Percentiles rank a stretch among this genome's conserved stretches.
Conservation (phyloP, 2,329 filamentous ascomycete species). For the Tolypocladium amazonense region DNA sequence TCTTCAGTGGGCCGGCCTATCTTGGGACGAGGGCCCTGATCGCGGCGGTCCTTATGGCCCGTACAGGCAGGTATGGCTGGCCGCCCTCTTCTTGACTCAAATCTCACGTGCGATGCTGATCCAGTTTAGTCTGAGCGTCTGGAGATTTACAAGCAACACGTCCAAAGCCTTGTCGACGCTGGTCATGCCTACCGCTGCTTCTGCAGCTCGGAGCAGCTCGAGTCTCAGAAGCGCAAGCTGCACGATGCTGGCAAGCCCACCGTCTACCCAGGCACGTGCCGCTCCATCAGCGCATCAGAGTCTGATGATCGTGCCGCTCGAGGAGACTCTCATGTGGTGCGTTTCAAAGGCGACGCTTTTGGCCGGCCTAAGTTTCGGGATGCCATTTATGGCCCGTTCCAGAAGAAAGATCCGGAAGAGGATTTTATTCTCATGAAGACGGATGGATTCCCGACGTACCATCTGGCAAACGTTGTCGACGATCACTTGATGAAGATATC, state of each 20-base stretch:
- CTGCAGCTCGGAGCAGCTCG: constrained; percentile 63
- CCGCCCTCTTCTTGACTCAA: not conserved
- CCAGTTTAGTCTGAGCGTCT: constrained; percentile 63
- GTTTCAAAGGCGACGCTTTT: constrained; percentile 52
- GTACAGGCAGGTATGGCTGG: constrained; percentile 60
- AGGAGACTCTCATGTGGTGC: constrained; percentile 65
- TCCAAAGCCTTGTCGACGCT: constrained; percentile 54
- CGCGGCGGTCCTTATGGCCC: constrained; percentile 74
- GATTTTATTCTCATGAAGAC: constrained; percentile 87
- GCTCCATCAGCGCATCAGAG: constrained; percentile 52
- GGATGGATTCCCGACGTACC: constrained; percentile 90
- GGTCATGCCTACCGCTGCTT: constrained; percentile 89
- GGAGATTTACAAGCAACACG: constrained; percentile 59
- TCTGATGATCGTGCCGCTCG: constrained; percentile 58
- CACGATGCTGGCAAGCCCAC: constrained; percentile 38
- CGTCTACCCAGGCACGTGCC: constrained; percentile 56
- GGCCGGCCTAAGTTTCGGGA: constrained; percentile 59
- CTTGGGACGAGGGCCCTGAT: constrained; percentile 91
- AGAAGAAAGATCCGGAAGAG: constrained; percentile 48
- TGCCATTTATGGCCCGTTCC: constrained; percentile 64
- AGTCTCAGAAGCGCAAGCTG: constrained; percentile 52
- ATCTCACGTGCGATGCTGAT: not conserved
- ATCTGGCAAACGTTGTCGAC: constrained; percentile 94
- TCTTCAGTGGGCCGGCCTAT: constrained; percentile 75
- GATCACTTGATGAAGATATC: constrained; percentile 94